Evolutionary conservation across 139 green algal species (phyloP), one percentile per base, ranked within the genome.

Genomic region (Volvox reticuliferus): DNA sequence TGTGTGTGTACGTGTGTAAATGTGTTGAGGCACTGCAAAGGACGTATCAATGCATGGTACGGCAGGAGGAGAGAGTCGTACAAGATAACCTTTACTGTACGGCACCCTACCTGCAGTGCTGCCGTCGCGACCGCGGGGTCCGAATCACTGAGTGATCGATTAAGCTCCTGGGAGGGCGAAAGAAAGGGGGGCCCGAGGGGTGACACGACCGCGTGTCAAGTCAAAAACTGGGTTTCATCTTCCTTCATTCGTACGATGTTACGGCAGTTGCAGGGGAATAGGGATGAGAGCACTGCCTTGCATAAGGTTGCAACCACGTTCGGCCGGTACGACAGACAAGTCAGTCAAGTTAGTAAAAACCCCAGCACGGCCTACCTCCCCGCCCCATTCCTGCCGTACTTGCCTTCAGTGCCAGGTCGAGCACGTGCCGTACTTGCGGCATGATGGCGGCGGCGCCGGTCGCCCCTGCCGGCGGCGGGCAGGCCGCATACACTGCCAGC

Each of bases 371-470:
- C 44, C 44, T 5, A 14, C 44, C 5, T 55, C 9, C 44, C 44
- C n/a, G n/a, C 44, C 44, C 44, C 44, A 5, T 55, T 55, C 44
- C 44, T 55, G 32, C 83, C 92, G 85, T 85, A 86, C 81, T 55
- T 24, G 89, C 55, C 68, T 82, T 69, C 24, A 20, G 18, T 18
- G 78, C 86, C 20, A 62, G 50, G 35, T 87, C 88, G 17, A 95
- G 82, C 82, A 94, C 81, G 14, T 93, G 86, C 75, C 89, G 88
- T 89, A 83, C 89, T 86, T 93, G 87, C 24, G 87, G 33, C 1
- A 77, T 76, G 20, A 93, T 32, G 26, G 62, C 28, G 20, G 19
- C 24, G 19, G 69, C 79, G 37, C 77, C 55, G 61, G 12, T 75
- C 33, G 37, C 67, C 22, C 73, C 76, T 36, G 61, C 80, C 55